Evolutionary conservation across 2,329 filamentous ascomycete species (phyloP), one percentile per base, ranked within the genome.

Genomic region (Dactylella cylindrospora): DNA sequence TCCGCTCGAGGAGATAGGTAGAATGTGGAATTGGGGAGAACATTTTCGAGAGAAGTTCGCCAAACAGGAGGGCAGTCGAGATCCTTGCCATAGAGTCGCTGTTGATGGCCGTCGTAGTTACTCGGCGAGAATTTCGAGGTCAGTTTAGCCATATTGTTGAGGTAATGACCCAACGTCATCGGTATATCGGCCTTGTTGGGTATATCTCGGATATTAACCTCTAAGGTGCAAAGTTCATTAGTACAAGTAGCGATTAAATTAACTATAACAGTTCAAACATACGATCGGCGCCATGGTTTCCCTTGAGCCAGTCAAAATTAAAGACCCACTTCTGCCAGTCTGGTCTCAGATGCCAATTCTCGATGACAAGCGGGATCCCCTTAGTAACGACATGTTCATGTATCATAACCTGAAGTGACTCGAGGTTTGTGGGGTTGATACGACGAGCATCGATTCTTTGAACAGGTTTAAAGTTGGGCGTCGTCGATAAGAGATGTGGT

Each of bases 11-110:
- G 81, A 68, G 96, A 96, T 50, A 95, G 78, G 70, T 97, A 98
- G 71, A 90, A 95, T 0, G 97, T 76, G n/a, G 79, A 83, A 0
- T 84, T 81, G 0, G 91, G 90, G 3, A 97, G 85, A 23, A 88
- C 76, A 43, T 86, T 84, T 66, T 83, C 82, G 13, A 98, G 75
- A 55, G 87, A 84, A 22, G 91, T 80, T 45, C 85, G 83, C 93
- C 93, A 98, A 55, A 91, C 84, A 1, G 80, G 76, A 0, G 93
- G 93, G 67, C 90, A 96, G 72, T 98, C 93, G 59, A 98, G 96
- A 70, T 98, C 93, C 70, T 98, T 98, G 19, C 97, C 76, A 71
- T 98, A 98, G 1, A 97, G 82, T 9, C 93, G 83, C 71, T 98
- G 93, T 17, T 87, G 79, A 29, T 82, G 81, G 64, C 88, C 83